Evolutionary conservation across 805 yeast species (phyloP), one percentile per base, ranked within the genome.

Genomic region (Ogataea glucozyma): DNA sequence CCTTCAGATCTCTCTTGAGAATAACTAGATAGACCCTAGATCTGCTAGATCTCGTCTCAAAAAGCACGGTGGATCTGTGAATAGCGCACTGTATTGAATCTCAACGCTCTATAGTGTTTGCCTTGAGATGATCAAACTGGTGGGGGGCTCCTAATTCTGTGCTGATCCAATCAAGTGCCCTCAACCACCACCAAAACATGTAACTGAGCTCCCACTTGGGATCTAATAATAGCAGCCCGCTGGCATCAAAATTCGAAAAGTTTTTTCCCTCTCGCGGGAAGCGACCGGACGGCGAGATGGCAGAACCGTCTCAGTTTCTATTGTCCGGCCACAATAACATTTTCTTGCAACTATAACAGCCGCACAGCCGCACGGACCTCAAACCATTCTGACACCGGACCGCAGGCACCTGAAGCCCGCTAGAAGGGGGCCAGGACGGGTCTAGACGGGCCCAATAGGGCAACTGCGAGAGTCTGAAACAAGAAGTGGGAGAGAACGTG

Each of bases 241-340:
- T 34, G 29, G 38, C 38, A 9, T 7, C 9, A 34, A 21, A 18
- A 17, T 9, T 30, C 32, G 27, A 22, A 33, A 33, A 34, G 10
- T 23, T 23, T 34, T 34, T 34, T 13, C n/a, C n/a, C n/a, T n/a
- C n/a, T n/a, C 38, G 10, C 37, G 12, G 16, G 10, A 22, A 10
- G 11, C 14, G 22, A 27, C 38, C 38, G 38, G 30, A 34, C 38
- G 38, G 38, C 38, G 38, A 34, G 38, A 34, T 34, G 38, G 38
- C 38, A 34, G 38, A 34, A 4, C 5, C 6, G n/a, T n/a, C 6
- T 9, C 9, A 13, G 16, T 14, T 13, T 5, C n/a, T 9, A 27
- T 27, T 27, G 31, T 27, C 27, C 5, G 6, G 31, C 13, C 18
- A 27, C 18, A 27, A 13, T 10, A 27, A 14, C 14, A n/a, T n/a